A percentile compares a stretch with the other conserved stretches of the same genome.
phyloP scores from a whole-genome alignment of 495 filamentous ascomycete genomes.

The Aspergillus nanangensis region DNA sequence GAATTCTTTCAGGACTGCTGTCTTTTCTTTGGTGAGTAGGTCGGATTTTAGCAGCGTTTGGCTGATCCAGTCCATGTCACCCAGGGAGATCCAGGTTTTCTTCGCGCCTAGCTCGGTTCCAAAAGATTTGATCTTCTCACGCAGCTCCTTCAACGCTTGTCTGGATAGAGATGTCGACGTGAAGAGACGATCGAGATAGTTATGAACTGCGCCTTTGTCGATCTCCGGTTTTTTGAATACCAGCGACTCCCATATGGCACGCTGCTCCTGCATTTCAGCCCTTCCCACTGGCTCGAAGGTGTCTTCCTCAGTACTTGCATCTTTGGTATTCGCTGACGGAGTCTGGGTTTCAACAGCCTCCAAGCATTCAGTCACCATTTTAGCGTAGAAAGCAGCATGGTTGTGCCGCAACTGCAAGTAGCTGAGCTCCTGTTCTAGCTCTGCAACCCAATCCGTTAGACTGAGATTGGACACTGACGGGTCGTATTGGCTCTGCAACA shows the following conservation, averaged over 20 bases:
- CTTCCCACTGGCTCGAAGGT: slow-evolving; percentile 36
- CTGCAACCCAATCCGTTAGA: slow-evolving; percentile 41
- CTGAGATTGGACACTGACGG: slow-evolving; percentile 46
- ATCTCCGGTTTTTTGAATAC: slow-evolving; percentile 50
- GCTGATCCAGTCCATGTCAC: slow-evolving; percentile 46
- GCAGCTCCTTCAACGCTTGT: slow-evolving; percentile 41
- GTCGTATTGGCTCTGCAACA: slow-evolving; percentile 54
- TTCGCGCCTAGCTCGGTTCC: slow-evolving; percentile 33
- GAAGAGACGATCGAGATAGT: slow-evolving; percentile 53
- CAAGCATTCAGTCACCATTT: slow-evolving; percentile 62
- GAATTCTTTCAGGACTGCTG: slow-evolving; percentile 54
- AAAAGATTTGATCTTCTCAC: slow-evolving; percentile 39
- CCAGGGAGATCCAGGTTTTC: slow-evolving; percentile 27
- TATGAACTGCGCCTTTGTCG: slow-evolving; percentile 37
- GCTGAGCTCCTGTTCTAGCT: slow-evolving; percentile 44
- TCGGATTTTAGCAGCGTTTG: slow-evolving; percentile 51
- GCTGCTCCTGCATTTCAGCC: slow-evolving; percentile 47
- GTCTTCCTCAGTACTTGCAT: slow-evolving; percentile 5
- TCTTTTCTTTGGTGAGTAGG: slow-evolving; percentile 56
- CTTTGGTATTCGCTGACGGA: not conserved
- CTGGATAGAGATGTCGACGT: slow-evolving; percentile 27
- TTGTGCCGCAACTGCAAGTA: slow-evolving; percentile 52
- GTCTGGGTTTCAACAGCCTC: too few species aligned
- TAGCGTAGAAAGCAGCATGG: slow-evolving; percentile 58
- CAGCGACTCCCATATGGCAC: slow-evolving; percentile 50